These are phyloP conservation scores for Xylaria longipes DNA, from an alignment of 495 filamentous ascomycete genomes.

Conservation along the genomic window DNA sequence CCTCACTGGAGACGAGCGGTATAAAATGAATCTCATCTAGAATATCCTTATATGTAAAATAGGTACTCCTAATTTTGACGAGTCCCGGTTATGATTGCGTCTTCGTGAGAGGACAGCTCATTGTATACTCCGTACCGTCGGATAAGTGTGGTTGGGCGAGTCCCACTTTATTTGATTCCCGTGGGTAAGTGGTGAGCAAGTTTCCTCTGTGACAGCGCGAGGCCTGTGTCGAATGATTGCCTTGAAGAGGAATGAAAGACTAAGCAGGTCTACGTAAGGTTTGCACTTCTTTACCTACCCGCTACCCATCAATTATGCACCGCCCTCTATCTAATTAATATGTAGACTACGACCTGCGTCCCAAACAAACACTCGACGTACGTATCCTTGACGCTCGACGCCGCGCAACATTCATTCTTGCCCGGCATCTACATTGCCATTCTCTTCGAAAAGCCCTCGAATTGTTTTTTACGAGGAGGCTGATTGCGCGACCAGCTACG, in stretches of 20 bases:
- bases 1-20: not conserved
- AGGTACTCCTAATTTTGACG: not conserved
- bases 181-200: conserved; percentile 19
- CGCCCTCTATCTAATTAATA: not conserved
- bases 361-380: not conserved
- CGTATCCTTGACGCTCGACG: not conserved
- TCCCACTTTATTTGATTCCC: conserved; percentile 10
- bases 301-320: not conserved
- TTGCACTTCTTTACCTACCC: not conserved
- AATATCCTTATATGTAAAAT: not conserved
- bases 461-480: not conserved
- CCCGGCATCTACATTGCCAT: not conserved
- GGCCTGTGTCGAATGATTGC: not conserved
- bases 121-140: not conserved
- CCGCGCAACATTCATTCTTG: not conserved
- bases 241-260: not conserved
- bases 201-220: conserved; percentile 7
- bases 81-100: not conserved
- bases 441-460: not conserved
- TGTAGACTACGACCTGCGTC: not conserved
- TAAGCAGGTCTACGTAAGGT: not conserved
- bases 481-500: not conserved
- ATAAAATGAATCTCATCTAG: not conserved
- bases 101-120: conserved; percentile 5
- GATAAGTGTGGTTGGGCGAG: not conserved